A percentile compares a stretch with the other conserved stretches of the same genome.
Conservation (phyloP, 176 grass and related monocot species). For the Raddia distichophylla region DNA sequence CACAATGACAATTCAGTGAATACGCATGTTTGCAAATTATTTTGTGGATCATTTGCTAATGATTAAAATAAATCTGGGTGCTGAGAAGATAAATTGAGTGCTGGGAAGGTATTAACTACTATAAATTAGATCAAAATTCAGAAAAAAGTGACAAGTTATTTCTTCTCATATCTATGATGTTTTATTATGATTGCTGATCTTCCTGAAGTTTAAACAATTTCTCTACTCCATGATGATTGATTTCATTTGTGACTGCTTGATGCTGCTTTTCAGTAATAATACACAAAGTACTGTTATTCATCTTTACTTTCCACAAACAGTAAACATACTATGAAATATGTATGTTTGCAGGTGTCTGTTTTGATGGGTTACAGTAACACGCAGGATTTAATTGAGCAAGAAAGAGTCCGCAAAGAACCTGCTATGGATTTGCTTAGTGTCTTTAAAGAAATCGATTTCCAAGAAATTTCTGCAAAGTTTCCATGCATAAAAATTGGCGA, state of each 20-base stretch:
- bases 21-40: not conserved
- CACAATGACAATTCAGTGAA: not conserved
- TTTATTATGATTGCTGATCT: not conserved
- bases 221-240: not conserved
- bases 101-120: constrained; percentile 17
- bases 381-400: constrained; percentile 63
- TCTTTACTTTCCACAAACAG: constrained; percentile 34
- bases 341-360: constrained; percentile 63
- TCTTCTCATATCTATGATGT: not conserved
- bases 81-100: not conserved
- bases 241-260: constrained; percentile 17
- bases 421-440: constrained; percentile 43
- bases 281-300: constrained; percentile 22
- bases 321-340: constrained; percentile 37
- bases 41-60: not conserved
- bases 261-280: constrained; percentile 18
- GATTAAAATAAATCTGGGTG: not conserved
- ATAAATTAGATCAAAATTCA: not conserved
- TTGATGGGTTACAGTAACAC: constrained; percentile 69
- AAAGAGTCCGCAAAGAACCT: constrained; percentile 54
- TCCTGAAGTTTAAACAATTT: not conserved
- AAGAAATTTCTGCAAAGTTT: constrained; percentile 60
- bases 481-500: constrained; percentile 83
- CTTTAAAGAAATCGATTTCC: constrained; percentile 73
- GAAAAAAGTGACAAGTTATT: not conserved